phyloP scores from a whole-genome alignment of 257 asterid genomes.

The Petrea volubilis region DNA sequence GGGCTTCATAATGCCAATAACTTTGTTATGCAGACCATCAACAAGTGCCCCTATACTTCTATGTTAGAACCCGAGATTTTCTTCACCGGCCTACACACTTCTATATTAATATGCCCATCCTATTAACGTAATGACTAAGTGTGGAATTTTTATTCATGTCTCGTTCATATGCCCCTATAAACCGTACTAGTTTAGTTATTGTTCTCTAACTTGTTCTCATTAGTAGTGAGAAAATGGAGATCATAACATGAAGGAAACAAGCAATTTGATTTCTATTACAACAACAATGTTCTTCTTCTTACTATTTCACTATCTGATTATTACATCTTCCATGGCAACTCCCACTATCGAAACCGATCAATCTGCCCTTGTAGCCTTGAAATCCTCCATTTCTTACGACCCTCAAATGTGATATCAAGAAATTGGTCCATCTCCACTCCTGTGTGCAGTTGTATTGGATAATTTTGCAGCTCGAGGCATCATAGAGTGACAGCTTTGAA shows the following conservation, averaged over 20 bases:
- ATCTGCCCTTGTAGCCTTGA: conserved; percentile 31
- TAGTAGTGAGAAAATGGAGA: too few species aligned
- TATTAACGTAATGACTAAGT: too few species aligned
- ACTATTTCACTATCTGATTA: not conserved
- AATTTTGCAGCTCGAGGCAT: conserved; percentile 30
- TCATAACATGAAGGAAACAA: not conserved
- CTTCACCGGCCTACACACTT: too few species aligned
- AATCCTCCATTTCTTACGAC: conserved; percentile 22
- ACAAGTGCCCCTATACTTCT: too few species aligned
- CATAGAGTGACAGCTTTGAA: conserved; percentile 24
- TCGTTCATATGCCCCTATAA: too few species aligned
- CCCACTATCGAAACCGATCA: conserved; percentile 19
- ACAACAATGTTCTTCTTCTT: not conserved
- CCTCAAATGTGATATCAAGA: conserved; percentile 1
- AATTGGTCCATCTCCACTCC: conserved; percentile 29
- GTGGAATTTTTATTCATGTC: too few species aligned
- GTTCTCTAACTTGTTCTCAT: too few species aligned
- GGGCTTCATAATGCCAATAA: too few species aligned
- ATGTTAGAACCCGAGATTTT: too few species aligned
- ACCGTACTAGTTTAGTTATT: too few species aligned
- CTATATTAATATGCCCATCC: too few species aligned
- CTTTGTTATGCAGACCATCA: too few species aligned
- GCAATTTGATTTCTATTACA: not conserved
- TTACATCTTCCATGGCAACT: not conserved
- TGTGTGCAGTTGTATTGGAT: conserved; percentile 34